These are phyloP conservation scores for Thelonectria olida DNA, from an alignment of 2,329 filamentous ascomycete species.

Conservation along the genomic window DNA sequence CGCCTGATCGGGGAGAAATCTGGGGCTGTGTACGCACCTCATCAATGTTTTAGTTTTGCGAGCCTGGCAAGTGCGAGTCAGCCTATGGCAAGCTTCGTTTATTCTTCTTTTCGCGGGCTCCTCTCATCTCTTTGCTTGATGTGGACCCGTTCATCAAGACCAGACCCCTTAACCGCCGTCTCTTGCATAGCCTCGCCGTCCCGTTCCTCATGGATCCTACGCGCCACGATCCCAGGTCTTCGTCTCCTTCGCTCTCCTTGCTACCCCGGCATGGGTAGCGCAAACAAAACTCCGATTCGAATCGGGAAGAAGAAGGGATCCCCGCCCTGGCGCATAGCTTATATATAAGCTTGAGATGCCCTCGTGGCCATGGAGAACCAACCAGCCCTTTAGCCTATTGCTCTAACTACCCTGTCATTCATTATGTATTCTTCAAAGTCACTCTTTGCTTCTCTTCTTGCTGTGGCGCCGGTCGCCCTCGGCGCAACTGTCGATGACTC, in stretches of 20 bases:
- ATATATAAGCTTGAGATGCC: slow-evolving; percentile 5
- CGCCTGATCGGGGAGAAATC: slow-evolving; percentile 22
- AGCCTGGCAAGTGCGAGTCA: not conserved
- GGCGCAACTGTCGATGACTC: slow-evolving; percentile 30
- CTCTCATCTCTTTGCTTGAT: not conserved
- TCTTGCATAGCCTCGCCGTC: slow-evolving; percentile 3
- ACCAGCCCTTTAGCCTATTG: not conserved
- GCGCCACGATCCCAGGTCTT: not conserved
- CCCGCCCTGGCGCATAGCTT: not conserved
- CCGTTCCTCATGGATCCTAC: not conserved
- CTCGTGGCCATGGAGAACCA: not conserved
- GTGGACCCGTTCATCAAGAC: not conserved
- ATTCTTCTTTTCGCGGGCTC: not conserved
- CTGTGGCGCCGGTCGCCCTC: slow-evolving; percentile 29
- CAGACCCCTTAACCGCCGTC: not conserved
- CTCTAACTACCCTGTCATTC: not conserved
- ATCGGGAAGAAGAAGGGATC: not conserved
- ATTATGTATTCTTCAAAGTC: slow-evolving; percentile 34
- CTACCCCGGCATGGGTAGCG: not conserved
- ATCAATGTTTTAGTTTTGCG: not conserved
- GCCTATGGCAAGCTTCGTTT: not conserved
- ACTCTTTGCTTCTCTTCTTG: slow-evolving; percentile 35
- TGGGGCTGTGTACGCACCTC: not conserved
- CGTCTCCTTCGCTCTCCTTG: not conserved
- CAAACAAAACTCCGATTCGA: not conserved